Evolutionary conservation across 768 basidiomycete species (phyloP).

Genomic region (Termitomyces sp.): DNA sequence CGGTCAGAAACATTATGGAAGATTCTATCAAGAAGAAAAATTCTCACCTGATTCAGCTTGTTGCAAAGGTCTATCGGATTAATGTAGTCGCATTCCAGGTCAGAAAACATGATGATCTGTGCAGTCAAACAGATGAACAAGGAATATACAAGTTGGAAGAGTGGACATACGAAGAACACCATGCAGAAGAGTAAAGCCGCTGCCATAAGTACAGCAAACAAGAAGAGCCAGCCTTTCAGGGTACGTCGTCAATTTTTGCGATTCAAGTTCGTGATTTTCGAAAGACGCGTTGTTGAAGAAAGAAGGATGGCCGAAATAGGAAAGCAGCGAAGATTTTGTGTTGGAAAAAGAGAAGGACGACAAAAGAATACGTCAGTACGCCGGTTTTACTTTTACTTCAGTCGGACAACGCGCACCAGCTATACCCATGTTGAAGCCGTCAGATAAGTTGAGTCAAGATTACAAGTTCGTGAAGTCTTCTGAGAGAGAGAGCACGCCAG

Average conservation of each 20-base stretch:
- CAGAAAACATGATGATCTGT: constrained; percentile 99
- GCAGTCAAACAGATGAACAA: neutral
- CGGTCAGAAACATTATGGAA: neutral
- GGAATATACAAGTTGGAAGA: neutral
- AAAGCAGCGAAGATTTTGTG: neutral
- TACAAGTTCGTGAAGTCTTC: constrained; percentile 2
- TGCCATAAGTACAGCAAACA: constrained; percentile 93
- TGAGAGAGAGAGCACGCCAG: neutral
- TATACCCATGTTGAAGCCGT: constrained; percentile 31
- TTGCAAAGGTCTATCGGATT: constrained; percentile 99
- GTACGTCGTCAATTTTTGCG: neutral
- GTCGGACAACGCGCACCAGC: constrained; percentile 28
- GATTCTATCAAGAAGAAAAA: neutral
- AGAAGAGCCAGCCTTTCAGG: constrained; percentile 84
- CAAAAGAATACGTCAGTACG: constrained; percentile 9
- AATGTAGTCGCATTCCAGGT: constrained; percentile 99
- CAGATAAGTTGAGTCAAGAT: constrained; percentile 9
- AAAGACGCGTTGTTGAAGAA: neutral
- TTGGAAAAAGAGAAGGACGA: constrained; percentile 1
- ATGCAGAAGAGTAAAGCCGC: constrained; percentile 95
- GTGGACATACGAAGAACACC: constrained; percentile 91
- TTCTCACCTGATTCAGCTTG: constrained; percentile 89
- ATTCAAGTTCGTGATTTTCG: neutral
- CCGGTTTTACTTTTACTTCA: constrained; percentile 6
- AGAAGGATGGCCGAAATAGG: neutral